Base-by-base conservation (phyloP, 768 basidiomycete species). In the Trametes gibbosa region DNA sequence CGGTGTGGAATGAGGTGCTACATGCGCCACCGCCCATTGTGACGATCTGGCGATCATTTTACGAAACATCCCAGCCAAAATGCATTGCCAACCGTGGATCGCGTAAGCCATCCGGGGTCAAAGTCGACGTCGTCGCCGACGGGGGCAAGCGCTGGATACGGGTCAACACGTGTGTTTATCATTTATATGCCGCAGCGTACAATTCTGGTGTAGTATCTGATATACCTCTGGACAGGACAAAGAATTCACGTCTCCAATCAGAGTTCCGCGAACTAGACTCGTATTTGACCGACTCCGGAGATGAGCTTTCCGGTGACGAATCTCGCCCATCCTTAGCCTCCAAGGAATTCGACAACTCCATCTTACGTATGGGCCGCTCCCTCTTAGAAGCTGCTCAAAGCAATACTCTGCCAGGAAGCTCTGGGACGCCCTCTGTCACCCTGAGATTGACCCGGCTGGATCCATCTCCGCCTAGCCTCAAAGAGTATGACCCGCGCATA, bases 221-320 rank as follows among this genome's bases (percentile, higher is more conserved):
- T 27, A 19, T 39, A 16, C 34, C 3, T 24, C 17, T 14, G 29
- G 13, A 2, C 16, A 95, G 92, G 10, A 83, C 88, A 10, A 94
- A 89, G 66, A 90, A 90, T 60, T 77, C 84, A 3, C 84, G 90
- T 1, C 76, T 96, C 27, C 72, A 89, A 5, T 81, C 87, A 32
- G 93, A 96, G 69, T 89, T 96, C 62, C 81, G 85, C 35, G 92
- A 95, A 73, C 81, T 90, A 32, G 93, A 95, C 63, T 90, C 89
- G 1, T 92, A 92, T 69, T 66, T 87, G 16, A 87, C 86, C 1
- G 85, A 85, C 17, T 81, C 81, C 7, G 77, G 78, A 24, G 77
- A 81, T 35, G 77, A 79, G n/a, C 50, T 48, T 14, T 64, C 52
- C 1, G 58, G 46, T 13, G 68, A 58, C 29, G 40, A 50, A 16